Evolutionary conservation across 2,329 filamentous ascomycete genomes (phyloP).

Genomic region (Microcyclospora pomicola): DNA sequence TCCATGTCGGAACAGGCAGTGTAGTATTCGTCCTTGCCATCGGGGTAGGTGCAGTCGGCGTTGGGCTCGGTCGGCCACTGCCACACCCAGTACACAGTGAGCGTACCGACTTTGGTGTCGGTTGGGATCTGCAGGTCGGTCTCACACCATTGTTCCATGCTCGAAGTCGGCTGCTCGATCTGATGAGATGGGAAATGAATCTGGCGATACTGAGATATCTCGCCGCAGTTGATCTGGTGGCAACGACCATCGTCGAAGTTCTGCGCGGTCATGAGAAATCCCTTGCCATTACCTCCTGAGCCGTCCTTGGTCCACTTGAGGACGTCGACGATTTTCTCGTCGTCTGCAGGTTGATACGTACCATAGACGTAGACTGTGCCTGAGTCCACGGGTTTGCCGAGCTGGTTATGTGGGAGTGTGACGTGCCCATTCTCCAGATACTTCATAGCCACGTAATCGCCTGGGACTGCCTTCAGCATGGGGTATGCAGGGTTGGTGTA

Average conservation of each 20-base stretch:
- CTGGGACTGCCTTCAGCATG: constrained; percentile 43
- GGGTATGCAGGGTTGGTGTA: constrained; percentile 44
- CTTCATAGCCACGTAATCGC: constrained; percentile 34
- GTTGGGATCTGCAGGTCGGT: constrained; percentile 62
- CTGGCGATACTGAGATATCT: constrained; percentile 47
- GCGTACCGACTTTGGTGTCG: constrained; percentile 47
- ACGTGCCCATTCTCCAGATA: constrained; percentile 40
- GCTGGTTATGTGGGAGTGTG: constrained; percentile 27
- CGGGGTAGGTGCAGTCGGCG: constrained; percentile 29
- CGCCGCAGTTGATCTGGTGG: constrained; percentile 57
- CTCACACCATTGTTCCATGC: constrained; percentile 60
- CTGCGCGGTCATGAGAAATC: constrained; percentile 59
- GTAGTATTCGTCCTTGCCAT: constrained; percentile 44
- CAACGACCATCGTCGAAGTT: constrained; percentile 86
- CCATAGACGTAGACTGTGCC: constrained; percentile 37
- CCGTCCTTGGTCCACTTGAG: constrained; percentile 73
- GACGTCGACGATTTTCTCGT: constrained; percentile 49
- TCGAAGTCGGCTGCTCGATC: constrained; percentile 32
- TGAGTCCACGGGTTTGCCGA: constrained; percentile 29
- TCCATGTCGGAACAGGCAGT: constrained; percentile 45
- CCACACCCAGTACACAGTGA: constrained; percentile 94
- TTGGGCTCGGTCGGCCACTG: constrained; percentile 56
- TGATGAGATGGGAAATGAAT: constrained; percentile 40
- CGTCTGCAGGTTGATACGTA: constrained; percentile 32
- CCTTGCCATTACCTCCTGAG: constrained; percentile 65